Percentiles rank a stretch among this genome's conserved stretches.
Evolutionary conservation across 2,329 filamentous ascomycete species (phyloP).

Genomic region (Colletotrichum kahawae): DNA sequence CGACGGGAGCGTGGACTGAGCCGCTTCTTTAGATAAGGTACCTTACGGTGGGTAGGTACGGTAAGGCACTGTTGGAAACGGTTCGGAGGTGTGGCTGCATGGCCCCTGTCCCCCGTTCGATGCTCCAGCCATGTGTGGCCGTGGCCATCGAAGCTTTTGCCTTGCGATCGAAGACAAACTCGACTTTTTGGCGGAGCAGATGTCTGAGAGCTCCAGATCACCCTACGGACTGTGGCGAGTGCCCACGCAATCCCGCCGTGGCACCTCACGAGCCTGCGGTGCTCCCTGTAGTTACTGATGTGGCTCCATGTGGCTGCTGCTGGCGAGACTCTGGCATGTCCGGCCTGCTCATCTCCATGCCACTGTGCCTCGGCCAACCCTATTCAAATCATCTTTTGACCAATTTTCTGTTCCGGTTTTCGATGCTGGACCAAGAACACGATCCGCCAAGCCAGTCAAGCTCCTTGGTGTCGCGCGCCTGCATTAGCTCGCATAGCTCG

Average conservation of each 20-base stretch:
- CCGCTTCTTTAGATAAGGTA: background rate
- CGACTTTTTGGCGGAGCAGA: background rate
- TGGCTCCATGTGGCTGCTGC: background rate
- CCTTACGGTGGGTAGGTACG: background rate
- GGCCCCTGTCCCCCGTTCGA: background rate
- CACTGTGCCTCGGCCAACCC: background rate
- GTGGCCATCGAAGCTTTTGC: conserved; percentile 11
- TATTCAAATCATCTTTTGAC: background rate
- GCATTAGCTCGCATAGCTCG: background rate
- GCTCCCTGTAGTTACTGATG: background rate
- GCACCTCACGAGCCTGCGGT: background rate
- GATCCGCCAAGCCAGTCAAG: background rate
- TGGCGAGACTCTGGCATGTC: background rate
- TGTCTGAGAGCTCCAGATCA: background rate
- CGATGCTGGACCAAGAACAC: background rate
- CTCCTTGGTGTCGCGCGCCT: background rate
- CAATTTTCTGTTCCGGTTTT: background rate
- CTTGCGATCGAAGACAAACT: conserved; percentile 3
- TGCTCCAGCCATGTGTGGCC: conserved; percentile 1
- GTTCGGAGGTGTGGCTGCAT: conserved; percentile 5
- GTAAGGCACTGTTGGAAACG: background rate
- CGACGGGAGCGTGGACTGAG: background rate
- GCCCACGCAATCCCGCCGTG: background rate
- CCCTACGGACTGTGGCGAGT: conserved; percentile 3
- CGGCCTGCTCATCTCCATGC: background rate